These are phyloP conservation scores for Emericellopsis atlantica DNA, from an alignment of 2,329 filamentous ascomycete genomes.

Conservation along the genomic window DNA sequence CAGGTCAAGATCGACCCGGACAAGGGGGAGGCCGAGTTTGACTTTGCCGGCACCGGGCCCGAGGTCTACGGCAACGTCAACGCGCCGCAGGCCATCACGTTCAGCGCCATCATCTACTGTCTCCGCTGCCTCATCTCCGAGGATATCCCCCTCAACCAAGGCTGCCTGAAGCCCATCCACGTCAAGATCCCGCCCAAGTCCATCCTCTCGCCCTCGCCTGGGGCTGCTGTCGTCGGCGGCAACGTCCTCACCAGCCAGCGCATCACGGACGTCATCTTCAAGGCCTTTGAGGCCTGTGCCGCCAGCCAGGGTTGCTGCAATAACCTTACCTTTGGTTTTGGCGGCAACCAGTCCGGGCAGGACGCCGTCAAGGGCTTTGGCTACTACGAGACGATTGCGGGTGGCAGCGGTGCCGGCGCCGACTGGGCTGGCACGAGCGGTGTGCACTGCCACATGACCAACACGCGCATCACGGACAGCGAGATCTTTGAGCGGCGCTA, in stretches of 20 bases:
- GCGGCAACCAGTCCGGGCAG: conserved; percentile 24
- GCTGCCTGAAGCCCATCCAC: conserved; percentile 62
- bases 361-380: conserved; percentile 26
- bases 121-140: conserved; percentile 66
- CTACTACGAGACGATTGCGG: conserved; percentile 49
- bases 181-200: conserved; percentile 62
- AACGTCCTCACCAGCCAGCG: conserved; percentile 48
- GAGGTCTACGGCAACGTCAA: conserved; percentile 76
- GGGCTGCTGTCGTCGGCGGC: conserved; percentile 70
- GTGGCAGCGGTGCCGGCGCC: conserved; percentile 58
- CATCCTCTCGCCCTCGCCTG: conserved; percentile 63
- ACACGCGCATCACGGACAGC: conserved; percentile 57
- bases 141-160: conserved; percentile 76
- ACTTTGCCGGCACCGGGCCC: conserved; percentile 67
- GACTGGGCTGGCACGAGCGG: conserved; percentile 28
- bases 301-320: conserved; percentile 73
- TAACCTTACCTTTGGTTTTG: conserved; percentile 74
- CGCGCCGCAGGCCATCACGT: conserved; percentile 70
- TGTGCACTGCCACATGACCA: conserved; percentile 51
- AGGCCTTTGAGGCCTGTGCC: conserved; percentile 68
- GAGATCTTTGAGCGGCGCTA: conserved; percentile 40
- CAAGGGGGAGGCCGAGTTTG: conserved; percentile 67
- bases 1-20: conserved; percentile 62
- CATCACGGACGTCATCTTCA: conserved; percentile 35
- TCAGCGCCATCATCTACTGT: conserved; percentile 81